Conservation (phyloP, 257 asterid genomes). For the Perilla frutescens region DNA sequence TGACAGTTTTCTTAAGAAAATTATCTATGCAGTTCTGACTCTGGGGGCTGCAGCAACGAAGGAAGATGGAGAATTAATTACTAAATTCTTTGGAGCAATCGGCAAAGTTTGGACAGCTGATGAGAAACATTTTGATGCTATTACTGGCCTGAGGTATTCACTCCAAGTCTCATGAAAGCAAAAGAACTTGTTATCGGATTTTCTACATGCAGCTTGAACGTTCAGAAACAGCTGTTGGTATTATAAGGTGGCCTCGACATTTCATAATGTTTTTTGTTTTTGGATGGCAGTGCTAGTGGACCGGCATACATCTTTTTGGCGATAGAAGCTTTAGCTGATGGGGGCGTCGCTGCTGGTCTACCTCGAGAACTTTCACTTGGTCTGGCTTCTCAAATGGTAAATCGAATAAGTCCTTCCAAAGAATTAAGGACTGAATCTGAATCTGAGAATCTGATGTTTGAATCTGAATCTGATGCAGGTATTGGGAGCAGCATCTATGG, state of each 20-base stretch:
- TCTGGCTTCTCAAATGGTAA: conserved; percentile 94
- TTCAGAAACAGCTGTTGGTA: no score
- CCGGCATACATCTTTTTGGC: conserved; percentile 92
- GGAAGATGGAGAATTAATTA: conserved; percentile 74
- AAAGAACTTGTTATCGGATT: background rate
- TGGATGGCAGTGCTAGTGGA: conserved; percentile 84
- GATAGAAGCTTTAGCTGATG: conserved; percentile 99
- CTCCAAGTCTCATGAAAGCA: conserved; percentile 19
- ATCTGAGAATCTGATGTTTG: conserved; percentile 27
- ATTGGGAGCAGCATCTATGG: conserved; percentile 94
- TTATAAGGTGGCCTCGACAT: no score
- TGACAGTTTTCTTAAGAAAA: conserved; percentile 27
- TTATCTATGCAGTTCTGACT: conserved; percentile 62
- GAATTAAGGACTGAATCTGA: background rate
- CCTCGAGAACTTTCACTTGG: conserved; percentile 92
- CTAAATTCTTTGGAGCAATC: conserved; percentile 77
- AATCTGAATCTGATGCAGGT: conserved; percentile 55
- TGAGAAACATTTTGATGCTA: conserved; percentile 86
- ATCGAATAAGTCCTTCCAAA: conserved; percentile 19
- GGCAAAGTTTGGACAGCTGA: conserved; percentile 96
- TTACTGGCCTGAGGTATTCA: conserved; percentile 83
- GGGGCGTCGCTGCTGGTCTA: conserved; percentile 96
- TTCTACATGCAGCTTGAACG: no score
- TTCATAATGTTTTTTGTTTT: background rate
- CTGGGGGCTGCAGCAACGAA: conserved; percentile 73